phyloP scores from a whole-genome alignment of 2,329 filamentous ascomycete species.

The Bipolaris cookei region DNA sequence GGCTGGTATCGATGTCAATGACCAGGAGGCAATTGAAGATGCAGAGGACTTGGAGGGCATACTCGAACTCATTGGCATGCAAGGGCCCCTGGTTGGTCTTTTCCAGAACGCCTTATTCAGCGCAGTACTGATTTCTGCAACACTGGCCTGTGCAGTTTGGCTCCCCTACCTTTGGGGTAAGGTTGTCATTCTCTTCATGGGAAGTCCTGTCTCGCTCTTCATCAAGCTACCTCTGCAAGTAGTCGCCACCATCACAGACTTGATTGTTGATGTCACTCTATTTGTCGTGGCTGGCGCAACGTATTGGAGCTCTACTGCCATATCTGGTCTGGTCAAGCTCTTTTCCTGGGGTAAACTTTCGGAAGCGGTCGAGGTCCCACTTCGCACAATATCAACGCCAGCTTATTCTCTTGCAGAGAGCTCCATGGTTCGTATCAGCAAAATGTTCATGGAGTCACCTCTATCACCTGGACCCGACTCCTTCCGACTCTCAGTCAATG shows the following conservation, averaged over 20 bases:
- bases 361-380: constrained; percentile 22
- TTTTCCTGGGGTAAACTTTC: constrained; percentile 29
- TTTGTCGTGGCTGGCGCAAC: constrained; percentile 64
- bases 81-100: constrained; percentile 85
- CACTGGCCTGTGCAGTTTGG: constrained; percentile 84
- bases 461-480: constrained; percentile 40
- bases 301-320: constrained; percentile 46
- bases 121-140: constrained; percentile 82
- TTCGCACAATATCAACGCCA: constrained; percentile 34
- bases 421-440: constrained; percentile 45
- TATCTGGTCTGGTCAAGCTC: constrained; percentile 33
- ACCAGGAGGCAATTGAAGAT: constrained; percentile 75
- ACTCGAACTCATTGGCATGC: constrained; percentile 94
- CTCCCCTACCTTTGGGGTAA: constrained; percentile 92
- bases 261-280: constrained; percentile 78
- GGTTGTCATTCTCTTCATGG: constrained; percentile 77
- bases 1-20: constrained; percentile 71
- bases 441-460: constrained; percentile 36
- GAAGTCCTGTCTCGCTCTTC: constrained; percentile 73
- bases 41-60: constrained; percentile 96
- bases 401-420: constrained; percentile 45
- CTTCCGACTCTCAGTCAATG: constrained; percentile 47
- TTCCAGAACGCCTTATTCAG: constrained; percentile 97
- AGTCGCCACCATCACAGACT: constrained; percentile 74
- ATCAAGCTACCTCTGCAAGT: constrained; percentile 74